Evolutionary conservation across 2,329 filamentous ascomycete species (phyloP), one percentile per base, ranked within the genome.

Genomic region (Cryphonectria japonica): DNA sequence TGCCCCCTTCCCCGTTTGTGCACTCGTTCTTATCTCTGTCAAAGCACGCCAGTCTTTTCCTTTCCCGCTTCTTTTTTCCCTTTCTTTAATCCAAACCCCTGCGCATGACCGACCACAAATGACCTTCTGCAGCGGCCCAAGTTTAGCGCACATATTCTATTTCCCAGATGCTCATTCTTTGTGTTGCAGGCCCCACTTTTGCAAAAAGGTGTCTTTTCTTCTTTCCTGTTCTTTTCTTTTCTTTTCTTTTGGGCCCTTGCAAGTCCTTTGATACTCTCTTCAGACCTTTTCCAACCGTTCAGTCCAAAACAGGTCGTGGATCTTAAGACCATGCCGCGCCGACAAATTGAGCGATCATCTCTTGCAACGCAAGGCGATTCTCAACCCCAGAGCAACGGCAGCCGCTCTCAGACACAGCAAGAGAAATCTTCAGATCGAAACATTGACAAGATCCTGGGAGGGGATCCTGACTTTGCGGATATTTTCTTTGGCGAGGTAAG

Each of bases 401-500:
- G 9, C 43, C 63, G 39, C 39, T 41, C 41, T 29, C 54, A 69
- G 46, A 29, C 54, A 43, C 54, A 63, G 29, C 66, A 68, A 11
- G 34, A 34, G 16, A 41, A 34, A 16, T 14, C 70, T 16, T 54
- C 6, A 2, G 11, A 43, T 39, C 57, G 16, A 50, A 46, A 37
- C 6, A 19, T 68, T 9, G 66, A 50, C 59, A 43, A 32, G 4
- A 46, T 68, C 6, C 39, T 68, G 37, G 66, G 66, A 37, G 29
- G 29, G 32, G 43, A 65, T 32, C 61, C 71, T 66, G 9, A 32
- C 19, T 52, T 72, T 50, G 63, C 62, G 3, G 71, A 71, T 6
- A 26, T 19, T 1, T 72, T 72, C 32, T 68, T 69, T 37, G 71
- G 71, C 5, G 71, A 71, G 69, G 71, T 71, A 54, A 68, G 71